Percentiles rank a stretch among this genome's conserved stretches.
phyloP scores from a whole-genome alignment of 2,329 filamentous ascomycete species.

The Xylaria arbuscula region DNA sequence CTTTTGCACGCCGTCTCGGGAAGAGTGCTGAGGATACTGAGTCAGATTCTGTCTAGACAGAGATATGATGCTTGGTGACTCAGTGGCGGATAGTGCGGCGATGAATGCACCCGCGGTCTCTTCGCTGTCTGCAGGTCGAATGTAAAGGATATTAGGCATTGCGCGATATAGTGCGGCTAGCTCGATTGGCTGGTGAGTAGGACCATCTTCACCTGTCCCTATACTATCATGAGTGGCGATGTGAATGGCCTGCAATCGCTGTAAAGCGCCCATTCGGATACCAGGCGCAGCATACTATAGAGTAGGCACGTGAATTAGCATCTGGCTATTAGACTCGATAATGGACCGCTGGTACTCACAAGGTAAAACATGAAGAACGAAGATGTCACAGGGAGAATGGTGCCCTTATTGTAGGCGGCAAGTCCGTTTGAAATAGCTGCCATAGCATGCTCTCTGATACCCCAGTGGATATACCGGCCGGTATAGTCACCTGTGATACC shows the following conservation, averaged over 20 bases:
- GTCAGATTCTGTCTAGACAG: constrained; percentile 55
- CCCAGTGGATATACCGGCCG: constrained; percentile 50
- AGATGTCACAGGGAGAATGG: constrained; percentile 67
- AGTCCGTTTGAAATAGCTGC: constrained; percentile 67
- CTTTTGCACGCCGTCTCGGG: constrained; percentile 51
- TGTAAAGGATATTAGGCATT: constrained; percentile 72
- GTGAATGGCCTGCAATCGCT: constrained; percentile 66
- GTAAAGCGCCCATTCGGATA: constrained; percentile 69
- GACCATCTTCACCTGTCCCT: constrained; percentile 69
- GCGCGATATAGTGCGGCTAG: constrained; percentile 67
- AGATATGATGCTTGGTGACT: constrained; percentile 55
- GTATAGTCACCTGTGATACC: constrained; percentile 51
- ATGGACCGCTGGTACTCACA: neutral
- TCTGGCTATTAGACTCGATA: no score
- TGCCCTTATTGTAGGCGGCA: constrained; percentile 66
- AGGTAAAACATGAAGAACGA: constrained; percentile 74
- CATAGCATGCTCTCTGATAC: constrained; percentile 66
- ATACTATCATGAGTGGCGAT: constrained; percentile 71
- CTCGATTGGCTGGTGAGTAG: constrained; percentile 71
- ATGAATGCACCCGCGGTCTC: constrained; percentile 67
- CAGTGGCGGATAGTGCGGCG: constrained; percentile 52
- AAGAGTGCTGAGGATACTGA: constrained; percentile 48
- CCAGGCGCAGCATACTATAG: constrained; percentile 61
- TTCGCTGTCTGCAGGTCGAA: constrained; percentile 68
- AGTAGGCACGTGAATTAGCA: neutral